Conservation (phyloP, 1,284 basidiomycete species). For the Schizopora paradoxa region DNA sequence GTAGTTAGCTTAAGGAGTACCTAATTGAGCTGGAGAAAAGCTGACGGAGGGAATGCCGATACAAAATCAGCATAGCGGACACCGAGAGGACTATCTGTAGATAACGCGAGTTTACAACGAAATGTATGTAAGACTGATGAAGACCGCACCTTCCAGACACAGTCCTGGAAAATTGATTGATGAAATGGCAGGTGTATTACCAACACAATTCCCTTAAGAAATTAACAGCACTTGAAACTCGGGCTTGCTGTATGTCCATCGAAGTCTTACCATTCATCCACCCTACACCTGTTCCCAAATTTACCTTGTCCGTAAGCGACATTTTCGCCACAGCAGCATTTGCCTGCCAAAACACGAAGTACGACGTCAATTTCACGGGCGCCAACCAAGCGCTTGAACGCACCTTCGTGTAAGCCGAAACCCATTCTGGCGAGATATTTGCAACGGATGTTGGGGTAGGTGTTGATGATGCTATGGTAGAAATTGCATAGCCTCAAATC, state of each 20-base stretch:
- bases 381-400: background rate
- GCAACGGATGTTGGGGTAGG: slow-evolving; percentile 20
- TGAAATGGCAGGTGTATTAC: slow-evolving; percentile 59
- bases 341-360: slow-evolving; percentile 30
- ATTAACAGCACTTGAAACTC: no score
- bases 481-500: background rate
- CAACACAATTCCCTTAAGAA: slow-evolving; percentile 53
- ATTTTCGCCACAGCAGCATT: slow-evolving; percentile 43
- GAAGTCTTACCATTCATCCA: background rate
- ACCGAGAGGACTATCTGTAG: slow-evolving; percentile 50
- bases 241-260: slow-evolving; percentile 15
- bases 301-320: slow-evolving; percentile 49
- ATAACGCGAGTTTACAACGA: background rate
- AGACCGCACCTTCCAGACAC: slow-evolving; percentile 54
- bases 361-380: no score
- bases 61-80: slow-evolving; percentile 58
- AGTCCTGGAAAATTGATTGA: slow-evolving; percentile 62
- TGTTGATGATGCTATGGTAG: background rate
- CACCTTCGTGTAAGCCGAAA: slow-evolving; percentile 49
- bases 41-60: slow-evolving; percentile 66
- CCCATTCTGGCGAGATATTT: slow-evolving; percentile 49
- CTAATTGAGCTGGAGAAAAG: background rate
- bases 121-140: background rate
- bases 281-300: slow-evolving; percentile 44
- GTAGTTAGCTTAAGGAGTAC: background rate